These are phyloP conservation scores for Eucalyptus cloeziana DNA, from an alignment of 345 rosid genomes.

Conservation along the genomic window DNA sequence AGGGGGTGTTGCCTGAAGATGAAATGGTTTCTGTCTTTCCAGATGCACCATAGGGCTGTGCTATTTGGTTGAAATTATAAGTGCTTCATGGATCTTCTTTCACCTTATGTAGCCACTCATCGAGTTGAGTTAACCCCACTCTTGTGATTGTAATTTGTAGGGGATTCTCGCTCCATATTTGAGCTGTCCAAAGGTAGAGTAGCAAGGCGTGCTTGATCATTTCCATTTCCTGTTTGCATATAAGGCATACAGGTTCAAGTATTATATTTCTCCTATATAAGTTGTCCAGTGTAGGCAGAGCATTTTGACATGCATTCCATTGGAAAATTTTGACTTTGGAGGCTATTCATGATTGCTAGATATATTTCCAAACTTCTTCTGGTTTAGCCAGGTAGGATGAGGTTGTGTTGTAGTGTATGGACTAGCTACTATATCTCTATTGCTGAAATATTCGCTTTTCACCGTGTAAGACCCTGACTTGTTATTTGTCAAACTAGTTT, in stretches of 20 bases:
- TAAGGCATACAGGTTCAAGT: fast-evolving
- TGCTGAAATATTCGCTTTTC: fast-evolving
- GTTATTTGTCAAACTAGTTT: fast-evolving
- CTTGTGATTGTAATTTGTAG: neutral
- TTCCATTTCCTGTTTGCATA: fast-evolving
- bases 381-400: neutral
- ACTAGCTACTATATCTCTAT: fast-evolving
- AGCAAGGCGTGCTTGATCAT: no score
- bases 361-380: no score
- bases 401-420: neutral
- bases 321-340: fast-evolving
- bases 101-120: no score
- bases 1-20: fast-evolving
- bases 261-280: fast-evolving
- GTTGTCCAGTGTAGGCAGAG: neutral
- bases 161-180: neutral
- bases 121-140: neutral
- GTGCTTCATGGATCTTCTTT: neutral
- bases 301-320: neutral
- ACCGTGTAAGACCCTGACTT: fast-evolving
- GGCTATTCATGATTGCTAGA: fast-evolving
- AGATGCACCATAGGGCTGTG: neutral
- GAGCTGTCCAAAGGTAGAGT: fast-evolving
- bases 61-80: no score
- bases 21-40: fast-evolving